phyloP scores from a whole-genome alignment of 805 yeast species.

The Barnettozyma californica region DNA sequence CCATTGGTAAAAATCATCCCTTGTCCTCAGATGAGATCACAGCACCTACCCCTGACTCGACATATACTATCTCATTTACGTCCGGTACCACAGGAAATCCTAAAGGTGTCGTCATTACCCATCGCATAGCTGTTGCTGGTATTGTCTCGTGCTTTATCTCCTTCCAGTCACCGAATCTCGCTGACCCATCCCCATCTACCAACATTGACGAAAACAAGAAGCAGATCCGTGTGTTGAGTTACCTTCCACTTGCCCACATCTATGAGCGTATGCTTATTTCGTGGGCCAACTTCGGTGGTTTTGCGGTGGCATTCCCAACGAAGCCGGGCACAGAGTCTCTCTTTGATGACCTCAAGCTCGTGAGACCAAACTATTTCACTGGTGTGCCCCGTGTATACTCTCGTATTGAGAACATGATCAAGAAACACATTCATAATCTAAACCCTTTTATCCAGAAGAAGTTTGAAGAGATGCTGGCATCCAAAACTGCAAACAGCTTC shows the following conservation, averaged over 20 bases:
- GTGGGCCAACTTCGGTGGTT: constrained; percentile 31
- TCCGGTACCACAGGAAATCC: constrained; percentile 67
- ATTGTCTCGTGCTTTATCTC: constrained; percentile 24
- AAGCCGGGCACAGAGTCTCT: constrained; percentile 38
- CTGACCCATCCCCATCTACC: background rate
- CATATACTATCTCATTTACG: constrained; percentile 54
- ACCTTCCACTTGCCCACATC: constrained; percentile 57
- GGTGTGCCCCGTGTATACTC: constrained; percentile 56
- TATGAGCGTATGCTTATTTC: constrained; percentile 44
- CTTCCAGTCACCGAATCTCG: constrained; percentile 8
- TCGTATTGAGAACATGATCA: constrained; percentile 46
- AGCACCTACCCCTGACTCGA: constrained; percentile 33
- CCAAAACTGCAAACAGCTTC: constrained; percentile 6
- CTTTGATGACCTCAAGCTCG: constrained; percentile 42
- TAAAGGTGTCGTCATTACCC: constrained; percentile 52
- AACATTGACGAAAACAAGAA: constrained; percentile 16
- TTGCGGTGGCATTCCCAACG: constrained; percentile 41
- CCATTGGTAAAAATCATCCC: constrained; percentile 29
- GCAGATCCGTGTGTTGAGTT: constrained; percentile 31
- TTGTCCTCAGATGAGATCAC: constrained; percentile 26
- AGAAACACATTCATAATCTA: constrained; percentile 14
- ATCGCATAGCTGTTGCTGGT: constrained; percentile 38
- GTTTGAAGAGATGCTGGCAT: constrained; percentile 15
- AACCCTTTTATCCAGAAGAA: constrained; percentile 12
- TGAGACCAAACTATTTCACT: constrained; percentile 42